Base-by-base conservation (phyloP, 23 red algal species). In the Gracilaria vermiculophylla region DNA sequence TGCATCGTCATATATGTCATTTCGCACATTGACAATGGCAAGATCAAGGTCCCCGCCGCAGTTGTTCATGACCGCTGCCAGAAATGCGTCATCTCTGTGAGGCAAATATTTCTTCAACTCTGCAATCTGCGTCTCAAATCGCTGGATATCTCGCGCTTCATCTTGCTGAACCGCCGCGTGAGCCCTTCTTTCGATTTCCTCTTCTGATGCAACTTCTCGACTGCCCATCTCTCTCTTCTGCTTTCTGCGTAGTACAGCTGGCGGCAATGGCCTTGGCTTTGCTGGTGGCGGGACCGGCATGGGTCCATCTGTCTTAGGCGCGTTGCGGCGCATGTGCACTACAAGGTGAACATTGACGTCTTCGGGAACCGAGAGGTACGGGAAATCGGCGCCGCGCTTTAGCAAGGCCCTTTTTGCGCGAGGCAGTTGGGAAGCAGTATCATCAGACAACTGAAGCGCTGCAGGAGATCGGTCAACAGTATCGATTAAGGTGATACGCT, bases 311-410 rank as follows among this genome's bases (percentile, higher is more conserved):
- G 90, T 84, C 10, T 57, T 73, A 17, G 87, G 53, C 31, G 92
- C 96, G 54, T 99, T 73, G 5, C 93, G 82, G 41, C 97, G 88
- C 78, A 99, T 53, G 48, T 99, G 97, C 20, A 99, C 97, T 15
- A 99, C 56, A 31, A 99, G 66, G 41, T 99, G 92, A 83, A 99
- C 82, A 74, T 76, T 89, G 43, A 95, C 82, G 42, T 93, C 92
- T 17, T 95, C 97, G 24, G 92, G 66, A 52, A 58, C 85, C 17
- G 76, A 64, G 15, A 99, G 73, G 31, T 90, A 95, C 0, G 94
- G 93, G 54, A 93, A 99, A 33, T 95, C 92, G 37, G 82, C 90
- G 27, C 76, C 90, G 3, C 28, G 19, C 45, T 99, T 99, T 35
- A 99, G 78, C 2, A 91, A 45, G 1, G 97, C 97, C 37, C 67